phyloP scores from a whole-genome alignment of 2,329 filamentous ascomycete species.

The Colletotrichum camelliae region DNA sequence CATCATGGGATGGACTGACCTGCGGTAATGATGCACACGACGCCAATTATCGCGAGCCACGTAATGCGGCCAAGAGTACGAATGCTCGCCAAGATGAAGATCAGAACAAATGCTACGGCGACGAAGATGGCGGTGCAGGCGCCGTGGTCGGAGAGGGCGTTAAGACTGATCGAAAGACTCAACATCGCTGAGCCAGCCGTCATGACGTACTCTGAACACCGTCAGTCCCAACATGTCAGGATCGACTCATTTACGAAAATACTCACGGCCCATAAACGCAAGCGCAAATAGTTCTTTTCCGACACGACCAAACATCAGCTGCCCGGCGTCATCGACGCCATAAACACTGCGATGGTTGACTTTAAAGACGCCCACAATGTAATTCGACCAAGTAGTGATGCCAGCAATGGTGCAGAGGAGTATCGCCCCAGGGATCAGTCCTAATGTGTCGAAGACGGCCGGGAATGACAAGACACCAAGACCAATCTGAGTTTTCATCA shows the following conservation, averaged over 20 bases:
- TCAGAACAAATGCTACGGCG: slow-evolving; percentile 34
- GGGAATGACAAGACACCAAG: slow-evolving; percentile 53
- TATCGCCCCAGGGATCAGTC: slow-evolving; percentile 52
- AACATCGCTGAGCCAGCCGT: slow-evolving; percentile 43
- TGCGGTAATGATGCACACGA: slow-evolving; percentile 19
- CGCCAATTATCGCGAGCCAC: slow-evolving; percentile 36
- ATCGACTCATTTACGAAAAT: background rate
- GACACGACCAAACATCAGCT: slow-evolving; percentile 49
- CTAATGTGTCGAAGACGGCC: slow-evolving; percentile 46
- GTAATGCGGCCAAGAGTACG: slow-evolving; percentile 34
- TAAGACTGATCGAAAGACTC: slow-evolving; percentile 42
- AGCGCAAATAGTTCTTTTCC: slow-evolving; percentile 47
- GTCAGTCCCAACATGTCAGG: background rate
- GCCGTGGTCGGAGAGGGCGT: slow-evolving; percentile 42
- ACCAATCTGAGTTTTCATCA: slow-evolving; percentile 51
- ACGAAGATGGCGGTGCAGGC: slow-evolving; percentile 45
- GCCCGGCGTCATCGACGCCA: slow-evolving; percentile 56
- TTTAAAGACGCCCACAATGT: slow-evolving; percentile 55
- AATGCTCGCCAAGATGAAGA: slow-evolving; percentile 35
- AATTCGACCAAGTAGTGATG: slow-evolving; percentile 54
- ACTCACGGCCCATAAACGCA: slow-evolving; percentile 36
- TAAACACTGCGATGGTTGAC: slow-evolving; percentile 53
- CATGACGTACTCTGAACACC: slow-evolving; percentile 25
- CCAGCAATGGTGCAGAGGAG: slow-evolving; percentile 40
- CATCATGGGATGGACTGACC: background rate